Evolutionary conservation across 148 eudicot genomes (phyloP), one percentile per base, ranked within the genome.

Genomic region (Silene latifolia): DNA sequence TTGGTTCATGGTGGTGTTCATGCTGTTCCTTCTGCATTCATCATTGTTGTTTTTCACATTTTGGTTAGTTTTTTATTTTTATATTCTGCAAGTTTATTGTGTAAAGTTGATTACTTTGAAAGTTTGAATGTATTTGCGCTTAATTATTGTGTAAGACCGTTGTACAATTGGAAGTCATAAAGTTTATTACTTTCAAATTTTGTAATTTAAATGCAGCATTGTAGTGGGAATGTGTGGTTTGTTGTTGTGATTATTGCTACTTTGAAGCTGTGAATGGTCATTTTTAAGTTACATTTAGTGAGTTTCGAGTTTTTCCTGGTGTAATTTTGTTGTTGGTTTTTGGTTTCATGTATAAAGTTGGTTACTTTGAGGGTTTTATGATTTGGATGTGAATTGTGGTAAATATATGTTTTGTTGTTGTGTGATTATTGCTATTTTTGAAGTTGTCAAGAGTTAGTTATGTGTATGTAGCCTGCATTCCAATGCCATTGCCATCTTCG

Each of bases 21-120:
- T 0, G 80, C 89, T 0, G 39, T 86, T 23, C 71, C 80, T 35
- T 82, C 88, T 9, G 78, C 89, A n/a, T 24, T 79, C 58, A 83
- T 93, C 53, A 63, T 93, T 24, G 15, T 58, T 63, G 64, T 86
- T 42, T 93, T 93, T 76, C 98, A 93, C 67, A 8, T 85, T 69
- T 85, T 93, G 86, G 98, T 93, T 70, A 83, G 72, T 81, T 24
- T 0, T 1, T 32, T 48, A 12, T 69, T 63, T 51, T 0, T 19
- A 25, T 3, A 7, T 72, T 72, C 57, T 48, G 1, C n/a, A n/a
- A n/a, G 3, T 71, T 61, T 18, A n/a, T 24, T 39, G 39, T 54
- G n/a, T n/a, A n/a, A n/a, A n/a, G n/a, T n/a, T n/a, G n/a, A n/a
- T n/a, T n/a, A n/a, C n/a, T n/a, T n/a, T n/a, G n/a, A n/a, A n/a